These are phyloP conservation scores for Cryptococcus amylolentus DNA, from an alignment of 1,284 basidiomycete genomes.

Conservation along the genomic window DNA sequence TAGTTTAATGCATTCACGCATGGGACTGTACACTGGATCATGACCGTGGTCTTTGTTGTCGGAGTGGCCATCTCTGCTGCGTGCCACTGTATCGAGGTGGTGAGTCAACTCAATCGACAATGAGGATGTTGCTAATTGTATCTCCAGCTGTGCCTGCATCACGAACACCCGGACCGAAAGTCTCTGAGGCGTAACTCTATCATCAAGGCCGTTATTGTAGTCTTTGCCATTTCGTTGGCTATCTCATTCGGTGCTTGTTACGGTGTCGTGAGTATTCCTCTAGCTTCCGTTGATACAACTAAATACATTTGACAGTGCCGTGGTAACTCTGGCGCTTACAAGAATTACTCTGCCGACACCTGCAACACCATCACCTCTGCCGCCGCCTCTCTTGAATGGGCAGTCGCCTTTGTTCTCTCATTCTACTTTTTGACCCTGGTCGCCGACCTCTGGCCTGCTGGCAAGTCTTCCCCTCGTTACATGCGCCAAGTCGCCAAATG, in stretches of 20 bases:
- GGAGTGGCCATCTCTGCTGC: slow-evolving; percentile 52
- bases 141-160: slow-evolving; percentile 44
- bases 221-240: slow-evolving; percentile 48
- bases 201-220: slow-evolving; percentile 51
- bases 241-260: slow-evolving; percentile 53
- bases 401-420: slow-evolving; percentile 49
- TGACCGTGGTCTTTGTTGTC: slow-evolving; percentile 54
- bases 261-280: slow-evolving; percentile 24
- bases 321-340: slow-evolving; percentile 21
- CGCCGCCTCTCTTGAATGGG: slow-evolving; percentile 52
- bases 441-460: slow-evolving; percentile 42
- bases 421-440: slow-evolving; percentile 47
- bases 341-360: slow-evolving; percentile 16
- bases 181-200: slow-evolving; percentile 51
- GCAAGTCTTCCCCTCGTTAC: slow-evolving; percentile 50
- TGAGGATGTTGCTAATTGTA: neutral
- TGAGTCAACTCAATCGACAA: slow-evolving; percentile 22
- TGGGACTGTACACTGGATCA: slow-evolving; percentile 52
- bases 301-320: slow-evolving; percentile 25
- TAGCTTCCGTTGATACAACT: neutral
- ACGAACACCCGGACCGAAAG: slow-evolving; percentile 50
- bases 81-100: slow-evolving; percentile 53
- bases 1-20: slow-evolving; percentile 51
- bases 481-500: slow-evolving; percentile 46
- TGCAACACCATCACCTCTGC: slow-evolving; percentile 51